A percentile compares a stretch with the other conserved stretches of the same genome.
Evolutionary conservation across 2,329 filamentous ascomycete genomes (phyloP).

Genomic region (Colletotrichum filicis): DNA sequence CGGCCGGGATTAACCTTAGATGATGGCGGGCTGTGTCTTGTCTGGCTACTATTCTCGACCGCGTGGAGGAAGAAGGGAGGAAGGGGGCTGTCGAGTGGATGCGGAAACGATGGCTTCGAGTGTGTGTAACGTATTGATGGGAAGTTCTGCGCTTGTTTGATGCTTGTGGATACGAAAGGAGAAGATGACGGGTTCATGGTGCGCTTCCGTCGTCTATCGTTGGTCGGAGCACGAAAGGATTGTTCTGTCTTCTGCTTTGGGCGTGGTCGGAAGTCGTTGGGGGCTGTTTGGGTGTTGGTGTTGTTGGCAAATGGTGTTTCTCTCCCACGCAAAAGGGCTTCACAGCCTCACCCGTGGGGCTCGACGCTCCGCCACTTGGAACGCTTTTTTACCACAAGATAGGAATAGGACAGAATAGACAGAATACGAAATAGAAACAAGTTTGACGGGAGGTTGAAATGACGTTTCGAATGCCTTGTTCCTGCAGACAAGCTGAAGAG

Average conservation of each 20-base stretch:
- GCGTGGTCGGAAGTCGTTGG: neutral
- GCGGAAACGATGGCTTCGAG: neutral
- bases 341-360: constrained; percentile 25
- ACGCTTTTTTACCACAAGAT: neutral
- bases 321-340: constrained; percentile 1
- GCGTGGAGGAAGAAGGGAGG: neutral
- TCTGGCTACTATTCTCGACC: constrained; percentile 15
- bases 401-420: neutral
- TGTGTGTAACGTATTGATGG: constrained; percentile 1
- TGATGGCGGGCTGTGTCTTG: neutral
- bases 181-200: neutral
- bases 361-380: neutral
- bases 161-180: neutral
- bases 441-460: neutral
- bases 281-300: neutral
- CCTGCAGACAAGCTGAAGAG: constrained; percentile 11
- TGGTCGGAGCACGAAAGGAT: neutral
- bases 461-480: constrained; percentile 3
- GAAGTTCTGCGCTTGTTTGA: constrained; percentile 1
- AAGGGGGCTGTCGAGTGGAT: neutral
- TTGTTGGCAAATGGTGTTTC: neutral
- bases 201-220: neutral
- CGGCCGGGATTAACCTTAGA: constrained; percentile 26
- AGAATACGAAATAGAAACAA: neutral
- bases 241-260: neutral